Evolutionary conservation across 768 basidiomycete species (phyloP), one percentile per base, ranked within the genome.

Genomic region (Phaeolepiota aurea): DNA sequence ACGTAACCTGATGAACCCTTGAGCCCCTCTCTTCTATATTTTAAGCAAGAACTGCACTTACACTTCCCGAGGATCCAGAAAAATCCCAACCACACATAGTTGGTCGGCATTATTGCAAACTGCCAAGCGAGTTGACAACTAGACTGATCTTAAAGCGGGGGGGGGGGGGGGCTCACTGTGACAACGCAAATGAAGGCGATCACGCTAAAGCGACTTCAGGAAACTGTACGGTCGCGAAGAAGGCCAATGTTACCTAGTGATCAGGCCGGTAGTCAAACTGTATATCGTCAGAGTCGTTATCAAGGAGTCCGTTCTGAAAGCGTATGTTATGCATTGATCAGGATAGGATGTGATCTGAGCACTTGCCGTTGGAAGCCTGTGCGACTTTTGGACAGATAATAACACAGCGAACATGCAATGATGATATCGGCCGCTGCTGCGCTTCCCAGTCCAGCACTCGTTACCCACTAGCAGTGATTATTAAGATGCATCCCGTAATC

Each of bases 11-110:
- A 25, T n/a, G 36, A 37, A 41, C 25, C 12, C n/a, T 18, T 23
- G 3, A 42, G 23, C 28, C 33, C 18, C 35, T 38, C 19, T 33
- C 23, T 9, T 21, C 31, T 38, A 41, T 40, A 32, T 22, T 13
- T 7, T 19, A 14, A 38, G 35, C n/a, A 16, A 32, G 34, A 15
- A 38, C 9, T 10, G 35, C 25, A 15, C 68, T 44, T 41, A 72
- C 73, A 72, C 63, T 72, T 76, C 20, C 69, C 69, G 34, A 69
- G 54, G 16, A 70, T 45, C 71, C 71, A 76, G 53, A 74, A 73
- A 45, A 72, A 69, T 7, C 65, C 68, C 36, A 71, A 48, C 66
- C 67, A 74, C 3, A 71, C 48, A 48, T 68, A 70, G 46, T 66
- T 67, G 21, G 62, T 61, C 7, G 71, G 72, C 65, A 68, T 67